These are phyloP conservation scores for Panus rudis DNA, from an alignment of 768 basidiomycete species.

Conservation along the genomic window DNA sequence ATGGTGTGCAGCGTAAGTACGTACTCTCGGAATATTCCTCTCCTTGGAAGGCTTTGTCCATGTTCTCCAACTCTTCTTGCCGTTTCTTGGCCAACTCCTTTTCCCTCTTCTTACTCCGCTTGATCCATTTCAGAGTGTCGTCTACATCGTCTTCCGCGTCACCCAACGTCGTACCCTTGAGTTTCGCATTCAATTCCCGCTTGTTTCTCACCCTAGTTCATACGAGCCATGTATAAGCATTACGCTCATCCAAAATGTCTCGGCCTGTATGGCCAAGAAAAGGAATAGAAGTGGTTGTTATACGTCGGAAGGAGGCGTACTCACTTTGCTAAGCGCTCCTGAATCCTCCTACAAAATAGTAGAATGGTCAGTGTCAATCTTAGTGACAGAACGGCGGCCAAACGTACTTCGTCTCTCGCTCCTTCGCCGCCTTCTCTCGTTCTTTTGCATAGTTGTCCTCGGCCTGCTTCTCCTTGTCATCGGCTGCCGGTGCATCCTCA, in stretches of 20 bases:
- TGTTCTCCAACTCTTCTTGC: slow-evolving; percentile 74
- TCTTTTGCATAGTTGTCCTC: slow-evolving; percentile 79
- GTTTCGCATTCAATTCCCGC: slow-evolving; percentile 84
- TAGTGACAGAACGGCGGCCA: slow-evolving; percentile 13
- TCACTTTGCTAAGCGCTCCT: slow-evolving; percentile 84
- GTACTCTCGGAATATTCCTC: slow-evolving; percentile 84
- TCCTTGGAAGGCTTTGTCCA: slow-evolving; percentile 64
- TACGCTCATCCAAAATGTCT: slow-evolving; percentile 30
- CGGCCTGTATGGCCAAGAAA: slow-evolving; percentile 24
- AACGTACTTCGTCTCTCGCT: slow-evolving; percentile 68
- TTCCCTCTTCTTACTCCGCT: slow-evolving; percentile 83
- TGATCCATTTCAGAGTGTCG: slow-evolving; percentile 85
- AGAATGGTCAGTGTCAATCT: slow-evolving; percentile 14
- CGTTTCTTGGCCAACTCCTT: slow-evolving; percentile 82
- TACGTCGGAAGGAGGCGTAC: slow-evolving; percentile 28
- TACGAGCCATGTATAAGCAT: slow-evolving; percentile 26
- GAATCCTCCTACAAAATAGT: slow-evolving; percentile 46
- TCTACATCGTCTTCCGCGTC: slow-evolving; percentile 74
- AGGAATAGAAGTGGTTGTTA: slow-evolving; percentile 23
- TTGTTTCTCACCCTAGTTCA: slow-evolving; percentile 80
- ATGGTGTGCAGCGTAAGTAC: slow-evolving; percentile 22
- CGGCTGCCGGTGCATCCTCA: slow-evolving; percentile 65
- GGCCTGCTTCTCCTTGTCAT: slow-evolving; percentile 75
- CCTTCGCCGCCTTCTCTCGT: slow-evolving; percentile 62
- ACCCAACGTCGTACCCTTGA: slow-evolving; percentile 90